phyloP scores from a whole-genome alignment of 2,329 filamentous ascomycete genomes.

The Ilyonectria sp. region DNA sequence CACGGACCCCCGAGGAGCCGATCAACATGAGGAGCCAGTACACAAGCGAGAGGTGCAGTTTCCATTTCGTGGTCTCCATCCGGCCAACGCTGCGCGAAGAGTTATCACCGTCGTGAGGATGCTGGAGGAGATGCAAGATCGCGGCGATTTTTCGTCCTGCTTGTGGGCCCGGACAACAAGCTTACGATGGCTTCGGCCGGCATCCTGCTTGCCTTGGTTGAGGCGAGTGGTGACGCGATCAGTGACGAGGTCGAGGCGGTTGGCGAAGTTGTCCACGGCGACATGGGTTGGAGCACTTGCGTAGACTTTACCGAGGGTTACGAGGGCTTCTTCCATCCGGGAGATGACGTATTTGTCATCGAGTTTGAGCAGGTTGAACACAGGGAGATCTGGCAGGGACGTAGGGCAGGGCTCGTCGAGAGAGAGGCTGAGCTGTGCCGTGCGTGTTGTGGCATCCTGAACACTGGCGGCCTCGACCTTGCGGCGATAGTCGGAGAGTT shows the following conservation, averaged over 20 bases:
- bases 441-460: too few relatives aligned
- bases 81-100: background rate
- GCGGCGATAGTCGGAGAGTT: too few relatives aligned
- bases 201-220: constrained; percentile 2
- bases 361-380: background rate
- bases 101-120: constrained; percentile 4
- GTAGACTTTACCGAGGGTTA: constrained; percentile 19
- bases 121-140: constrained; percentile 11
- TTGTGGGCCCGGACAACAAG: constrained; percentile 23
- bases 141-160: background rate
- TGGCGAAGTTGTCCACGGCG: constrained; percentile 37
- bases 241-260: constrained; percentile 13
- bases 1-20: too few relatives aligned
- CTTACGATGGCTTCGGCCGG: background rate
- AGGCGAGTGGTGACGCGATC: background rate
- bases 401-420: background rate
- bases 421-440: too few relatives aligned
- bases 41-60: background rate
- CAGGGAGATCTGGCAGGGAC: background rate
- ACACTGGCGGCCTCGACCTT: too few relatives aligned
- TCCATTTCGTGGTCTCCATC: constrained; percentile 19
- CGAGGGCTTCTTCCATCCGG: background rate
- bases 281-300: constrained; percentile 34
- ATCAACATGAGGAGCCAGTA: background rate
- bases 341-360: background rate